Base-by-base conservation (phyloP, 2,329 filamentous ascomycete species). In the Aureobasidium sp. region DNA sequence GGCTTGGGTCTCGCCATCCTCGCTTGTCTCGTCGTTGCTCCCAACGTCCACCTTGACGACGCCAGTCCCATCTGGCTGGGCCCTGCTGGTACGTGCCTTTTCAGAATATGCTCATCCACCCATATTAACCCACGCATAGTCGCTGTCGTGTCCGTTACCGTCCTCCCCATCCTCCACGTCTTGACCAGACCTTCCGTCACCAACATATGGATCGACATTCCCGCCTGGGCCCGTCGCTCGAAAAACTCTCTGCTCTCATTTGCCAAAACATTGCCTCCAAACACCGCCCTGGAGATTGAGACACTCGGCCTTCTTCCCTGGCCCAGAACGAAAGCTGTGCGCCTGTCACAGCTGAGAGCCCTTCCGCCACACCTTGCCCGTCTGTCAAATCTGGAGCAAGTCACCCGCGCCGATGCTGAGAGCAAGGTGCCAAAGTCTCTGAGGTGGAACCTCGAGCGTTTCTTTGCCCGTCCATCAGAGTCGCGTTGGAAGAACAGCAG, bases 141-240 rank as follows among this genome's bases (percentile, higher is more conserved):
- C 54, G 69, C 79, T 42, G 62, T 79, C 47, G 80, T 77, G 57
- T 81, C 84, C 60, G 65, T 84, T 32, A 68, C 86, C 7, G 88
- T 88, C 2, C 71, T 89, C 61, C 54, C 80, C 30, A 80, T 83
- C 62, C 75, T 88, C 19, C 73, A 78, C 30, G 85, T 82, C 65
- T 78, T 78, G 41, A 81, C 84, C 2, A 75, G 80, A 0, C 85
- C 88, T 3, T 87, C 86, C 63, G 86, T 91, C 6, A 81, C 82
- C 35, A 82, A 83, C 63, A 76, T 93, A 56, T 81, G 86, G 66
- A 71, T 93, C 45, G 78, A 79, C 19, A 74, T 90, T 1, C 88
- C 88, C 0, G 66, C 73, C 0, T 79, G 78, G 59, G 86, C 85
- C 14, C 80, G 85, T 39, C 68, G 74, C 34, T 85, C 83, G 0